Evolutionary conservation across 805 yeast species (phyloP).

Genomic region (Jamesozyma rosinii): DNA sequence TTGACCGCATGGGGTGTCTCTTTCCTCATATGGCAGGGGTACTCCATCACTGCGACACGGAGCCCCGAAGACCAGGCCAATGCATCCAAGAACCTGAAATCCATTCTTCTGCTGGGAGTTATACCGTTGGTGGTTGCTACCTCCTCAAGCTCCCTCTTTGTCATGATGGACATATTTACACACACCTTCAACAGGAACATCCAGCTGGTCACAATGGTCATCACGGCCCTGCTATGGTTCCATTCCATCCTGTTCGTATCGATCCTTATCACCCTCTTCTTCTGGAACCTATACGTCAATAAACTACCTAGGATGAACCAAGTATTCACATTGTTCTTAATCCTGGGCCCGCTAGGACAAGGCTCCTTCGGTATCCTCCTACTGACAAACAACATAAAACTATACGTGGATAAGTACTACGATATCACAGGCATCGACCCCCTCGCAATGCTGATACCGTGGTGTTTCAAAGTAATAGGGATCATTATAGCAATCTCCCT

Average conservation of each 20-base stretch:
- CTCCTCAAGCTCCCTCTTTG: slow-evolving; percentile 55
- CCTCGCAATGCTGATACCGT: slow-evolving; percentile 20
- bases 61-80: slow-evolving; percentile 13
- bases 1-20: slow-evolving; percentile 53
- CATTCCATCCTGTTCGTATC: slow-evolving; percentile 57
- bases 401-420: slow-evolving; percentile 17
- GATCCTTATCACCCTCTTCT: slow-evolving; percentile 45
- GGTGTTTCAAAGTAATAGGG: slow-evolving; percentile 30
- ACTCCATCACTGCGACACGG: slow-evolving; percentile 1
- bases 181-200: slow-evolving; percentile 30
- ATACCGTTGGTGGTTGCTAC: slow-evolving; percentile 72
- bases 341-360: slow-evolving; percentile 81
- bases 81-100: slow-evolving; percentile 37
- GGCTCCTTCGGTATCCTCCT: slow-evolving; percentile 61
- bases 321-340: slow-evolving; percentile 63
- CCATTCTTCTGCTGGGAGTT: slow-evolving; percentile 61
- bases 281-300: slow-evolving; percentile 48
- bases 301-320: slow-evolving; percentile 48
- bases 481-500: slow-evolving; percentile 37
- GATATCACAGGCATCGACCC: slow-evolving; percentile 9
- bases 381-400: slow-evolving; percentile 38
- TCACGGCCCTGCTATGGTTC: slow-evolving; percentile 56
- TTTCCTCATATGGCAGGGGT: slow-evolving; percentile 37
- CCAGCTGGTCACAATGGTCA: slow-evolving; percentile 42
- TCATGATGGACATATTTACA: slow-evolving; percentile 35